A percentile compares a stretch with the other conserved stretches of the same genome.
These are phyloP conservation scores for Saturnispora sanitii DNA, from an alignment of 805 yeast species.

Conservation along the genomic window DNA sequence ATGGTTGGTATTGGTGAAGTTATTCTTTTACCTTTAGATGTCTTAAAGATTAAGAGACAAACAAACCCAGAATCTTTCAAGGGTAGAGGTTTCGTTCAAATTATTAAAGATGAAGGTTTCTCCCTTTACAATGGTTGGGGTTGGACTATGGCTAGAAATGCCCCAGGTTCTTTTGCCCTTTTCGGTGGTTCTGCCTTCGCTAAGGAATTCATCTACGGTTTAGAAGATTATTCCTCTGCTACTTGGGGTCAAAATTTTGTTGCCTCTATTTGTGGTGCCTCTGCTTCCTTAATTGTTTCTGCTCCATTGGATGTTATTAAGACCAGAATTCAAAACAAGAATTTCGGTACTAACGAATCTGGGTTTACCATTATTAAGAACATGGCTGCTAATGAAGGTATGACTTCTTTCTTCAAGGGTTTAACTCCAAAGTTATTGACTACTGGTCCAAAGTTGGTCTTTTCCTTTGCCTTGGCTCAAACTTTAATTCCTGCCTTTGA, in stretches of 20 bases:
- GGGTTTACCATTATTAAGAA: conserved; percentile 90
- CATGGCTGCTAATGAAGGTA: conserved; percentile 86
- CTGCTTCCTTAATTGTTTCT: conserved; percentile 89
- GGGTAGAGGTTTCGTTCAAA: conserved; percentile 91
- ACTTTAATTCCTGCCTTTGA: conserved; percentile 95
- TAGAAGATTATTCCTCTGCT: conserved; percentile 79
- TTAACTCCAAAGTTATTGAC: conserved; percentile 92
- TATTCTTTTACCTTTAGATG: conserved; percentile 89
- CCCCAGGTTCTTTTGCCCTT: conserved; percentile 96
- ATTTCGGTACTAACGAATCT: conserved; percentile 89
- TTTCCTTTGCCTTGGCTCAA: conserved; percentile 97
- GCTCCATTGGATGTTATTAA: conserved; percentile 98
- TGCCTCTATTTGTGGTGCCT: conserved; percentile 93
- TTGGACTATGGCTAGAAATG: conserved; percentile 99
- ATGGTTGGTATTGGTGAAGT: conserved; percentile 97
- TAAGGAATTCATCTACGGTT: conserved; percentile 85
- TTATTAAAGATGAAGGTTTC: conserved; percentile 83
- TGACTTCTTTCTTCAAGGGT: conserved; percentile 89
- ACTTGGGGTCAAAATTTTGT: conserved; percentile 93
- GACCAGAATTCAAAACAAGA: conserved; percentile 95
- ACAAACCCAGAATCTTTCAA: conserved; percentile 99
- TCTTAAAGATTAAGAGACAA: conserved; percentile 95
- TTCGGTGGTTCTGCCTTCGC: conserved; percentile 99
- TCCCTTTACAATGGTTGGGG: conserved; percentile 98
- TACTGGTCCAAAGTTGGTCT: conserved; percentile 96